phyloP scores from a whole-genome alignment of 345 rosid species.

The Lenwebbia sp. region DNA sequence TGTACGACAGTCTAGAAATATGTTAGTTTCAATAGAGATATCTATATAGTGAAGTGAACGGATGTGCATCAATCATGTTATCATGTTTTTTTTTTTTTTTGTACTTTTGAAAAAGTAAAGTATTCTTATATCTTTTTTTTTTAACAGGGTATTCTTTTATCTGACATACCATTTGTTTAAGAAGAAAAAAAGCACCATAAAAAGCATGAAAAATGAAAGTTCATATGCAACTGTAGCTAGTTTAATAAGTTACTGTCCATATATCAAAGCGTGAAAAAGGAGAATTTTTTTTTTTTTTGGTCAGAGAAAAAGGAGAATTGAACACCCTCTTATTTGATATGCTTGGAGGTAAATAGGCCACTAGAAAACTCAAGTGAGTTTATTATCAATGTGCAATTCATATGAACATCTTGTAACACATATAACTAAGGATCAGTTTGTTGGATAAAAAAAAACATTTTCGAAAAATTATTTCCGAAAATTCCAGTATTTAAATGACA shows the following conservation, averaged over 20 bases:
- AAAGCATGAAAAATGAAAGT: not conserved
- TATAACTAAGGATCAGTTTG: not conserved
- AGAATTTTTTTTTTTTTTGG: not conserved
- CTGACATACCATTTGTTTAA: not conserved
- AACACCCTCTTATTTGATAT: not conserved
- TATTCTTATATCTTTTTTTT: not conserved
- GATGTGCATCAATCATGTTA: not conserved
- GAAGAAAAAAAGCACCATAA: not conserved
- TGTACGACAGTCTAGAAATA: not conserved
- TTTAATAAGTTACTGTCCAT: not conserved
- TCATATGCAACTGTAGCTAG: not conserved
- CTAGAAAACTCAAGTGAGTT: not conserved
- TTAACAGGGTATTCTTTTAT: not conserved
- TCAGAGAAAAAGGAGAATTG: no score
- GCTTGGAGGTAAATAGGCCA: not conserved
- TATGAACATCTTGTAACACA: not conserved
- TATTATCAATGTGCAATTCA: not conserved
- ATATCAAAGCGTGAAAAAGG: not conserved
- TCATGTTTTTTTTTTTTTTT: not conserved
- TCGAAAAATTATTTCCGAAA: no score
- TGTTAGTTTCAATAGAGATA: not conserved
- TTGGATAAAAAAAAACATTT: no score
- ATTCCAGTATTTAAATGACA: no score
- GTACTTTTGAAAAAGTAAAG: not conserved
- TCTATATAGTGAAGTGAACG: no score